Base-by-base conservation (phyloP, 2,329 filamentous ascomycete species). In the Aureobasidium sp. region DNA sequence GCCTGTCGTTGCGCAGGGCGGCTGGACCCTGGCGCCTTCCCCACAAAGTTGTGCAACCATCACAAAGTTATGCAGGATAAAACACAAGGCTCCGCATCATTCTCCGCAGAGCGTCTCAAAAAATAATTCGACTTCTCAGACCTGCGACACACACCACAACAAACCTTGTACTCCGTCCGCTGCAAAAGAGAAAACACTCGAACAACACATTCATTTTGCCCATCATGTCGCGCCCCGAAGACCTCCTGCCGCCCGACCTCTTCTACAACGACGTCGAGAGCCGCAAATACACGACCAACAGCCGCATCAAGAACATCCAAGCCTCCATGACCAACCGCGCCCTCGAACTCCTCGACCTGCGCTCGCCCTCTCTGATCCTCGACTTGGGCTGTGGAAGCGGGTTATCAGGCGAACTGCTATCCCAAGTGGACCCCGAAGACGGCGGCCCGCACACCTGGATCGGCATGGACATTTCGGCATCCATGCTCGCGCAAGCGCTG, bases 191-290 rank as follows among this genome's bases (percentile, higher is more conserved):
- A 34, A 34, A 2, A 9, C 3, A 36, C 5, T 25, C 31, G 9
- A 2, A 34, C 2, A 36, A 36, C 20, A 9, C 12, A 27, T 25
- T 25, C 7, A 48, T 15, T 15, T 1, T 9, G 27, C 51, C 74
- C 78, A 87, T 51, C 72, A 97, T 99, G 94, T 97, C 94, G 72
- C 91, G 94, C 69, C 94, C 94, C 67, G 94, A 99, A 82, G 94
- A 99, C 78, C 89, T 86, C 67, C 86, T 97, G 73, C 90, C 92
- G 56, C 93, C 94, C 67, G 94, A 99, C 78, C 88, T 97, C 72
- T 95, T 96, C 81, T 99, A 99, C 83, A 88, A 97, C 80, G 93
- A 97, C 78, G 82, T 82, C 75, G 93, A 97, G 81, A 93, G 94
- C 36, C 88, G 90, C 74, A 97, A 97, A 81, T 99, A 99, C 80